Base-by-base conservation (phyloP, 1,139 yeast genomes). In the Candida labiduridarum region DNA sequence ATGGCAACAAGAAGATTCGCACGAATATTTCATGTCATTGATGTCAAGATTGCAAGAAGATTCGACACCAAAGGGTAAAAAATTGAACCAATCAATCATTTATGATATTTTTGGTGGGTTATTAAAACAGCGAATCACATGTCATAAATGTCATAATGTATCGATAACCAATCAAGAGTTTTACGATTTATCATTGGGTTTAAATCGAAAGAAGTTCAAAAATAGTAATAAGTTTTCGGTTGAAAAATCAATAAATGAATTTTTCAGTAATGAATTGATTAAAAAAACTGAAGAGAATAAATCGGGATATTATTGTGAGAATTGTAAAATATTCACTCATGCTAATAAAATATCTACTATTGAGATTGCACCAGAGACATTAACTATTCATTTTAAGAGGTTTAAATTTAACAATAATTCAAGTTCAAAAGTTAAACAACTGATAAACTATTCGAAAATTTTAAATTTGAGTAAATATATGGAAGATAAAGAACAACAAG, bases 1-100 rank as follows among this genome's bases (percentile, higher is more conserved):
- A 65, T 91, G 96, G 96, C 92, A 90, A 67, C 99, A 94, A 67
- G 98, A 94, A 68, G 99, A 94, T 67, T 88, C 97, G 0, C 99
- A 94, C 67, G 99, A 94, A 68, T 94, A 92, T 68, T 89, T 85
- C 65, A 91, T 92, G 97, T 88, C 96, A 15, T 73, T 92, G 54
- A 79, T 92, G 78, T 85, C 95, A 9, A 73, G 97, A 50, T 71
- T 92, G 51, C 98, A 92, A 68, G 97, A 92, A 65, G 97, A 92
- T 64, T 80, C 90, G 7, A 91, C 95, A 1, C 97, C 97, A 31
- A 87, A 84, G 64, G 97, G 97, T 12, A 79, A 75, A 46, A 91
- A 92, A 64, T 75, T 91, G 63, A 88, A 89, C 59, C 79, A 86
- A 56, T 87, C 96, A 47, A 85, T 92, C 30, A 75, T 94, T 19